Evolutionary conservation across 139 green algal genomes (phyloP), one percentile per base, ranked within the genome.

Genomic region (Edaphochlamys debaryana): DNA sequence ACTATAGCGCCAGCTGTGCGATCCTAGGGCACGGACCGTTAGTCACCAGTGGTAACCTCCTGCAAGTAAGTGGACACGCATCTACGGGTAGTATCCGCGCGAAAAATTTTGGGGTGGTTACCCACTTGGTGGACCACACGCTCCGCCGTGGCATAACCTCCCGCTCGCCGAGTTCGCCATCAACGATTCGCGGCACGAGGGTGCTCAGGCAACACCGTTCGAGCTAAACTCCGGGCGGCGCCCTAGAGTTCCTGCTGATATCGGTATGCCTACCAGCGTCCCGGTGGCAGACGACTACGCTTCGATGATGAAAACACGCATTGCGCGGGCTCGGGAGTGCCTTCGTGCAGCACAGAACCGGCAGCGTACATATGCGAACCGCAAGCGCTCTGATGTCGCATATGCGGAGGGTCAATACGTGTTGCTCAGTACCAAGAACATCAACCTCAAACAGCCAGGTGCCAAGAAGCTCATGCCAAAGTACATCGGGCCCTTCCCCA

Each of bases 141-240:
- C n/a, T n/a, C n/a, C n/a, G n/a, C n/a, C n/a, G n/a, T n/a, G n/a
- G n/a, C n/a, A n/a, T n/a, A n/a, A 79, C 0, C 70, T 94, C 4
- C 7, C 79, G 29, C 4, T 69, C 23, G 80, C 68, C 58, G 89
- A 94, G 62, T 93, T 94, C 80, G 88, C 88, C 40, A 87, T 92
- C 52, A 94, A 94, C 79, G 89, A 87, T 30, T 22, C 80, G 27
- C 63, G 40, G 0, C 72, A 90, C 4, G 74, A 76, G 9, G 67
- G 40, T 11, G 89, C 86, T 29, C 4, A 69, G 0, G 60, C 70
- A 17, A 88, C 84, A 0, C 90, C 89, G 1, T 93, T 92, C 82
- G 69, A 73, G 8, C 67, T 94, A 22, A 90, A 90, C 66, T n/a
- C 48, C 66, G 34, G 36, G 3, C 29, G 45, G 30, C 25, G 36